Evolutionary conservation across 2,329 filamentous ascomycete species (phyloP), one percentile per base, ranked within the genome.

Genomic region (Ceratocystiopsis sp.): DNA sequence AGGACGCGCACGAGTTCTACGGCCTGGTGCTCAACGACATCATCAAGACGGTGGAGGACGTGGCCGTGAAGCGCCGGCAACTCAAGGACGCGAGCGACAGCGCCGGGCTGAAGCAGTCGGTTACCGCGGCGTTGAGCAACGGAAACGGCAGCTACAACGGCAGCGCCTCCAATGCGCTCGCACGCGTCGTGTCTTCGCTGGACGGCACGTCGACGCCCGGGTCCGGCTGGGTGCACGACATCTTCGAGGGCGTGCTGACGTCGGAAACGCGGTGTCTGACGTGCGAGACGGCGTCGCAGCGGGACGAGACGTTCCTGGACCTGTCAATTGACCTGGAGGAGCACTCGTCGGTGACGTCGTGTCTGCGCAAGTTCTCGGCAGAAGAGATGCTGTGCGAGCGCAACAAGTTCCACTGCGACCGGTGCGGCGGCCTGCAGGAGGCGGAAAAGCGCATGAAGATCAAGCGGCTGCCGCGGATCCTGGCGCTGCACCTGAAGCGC

Each of bases 371-470:
- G 54, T 98, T 98, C 55, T 98, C 91, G 0, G 86, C 91, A 38
- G 91, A 96, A 55, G 91, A 98, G 61, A 95, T 96, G 85, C 71
- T 98, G 45, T 96, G 91, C 57, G 91, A 98, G 63, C 75, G 87
- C 47, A 96, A 98, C 66, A 98, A 98, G 58, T 98, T 98, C 52
- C 89, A 98, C 57, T 98, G 91, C 62, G 91, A 98, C 58, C 87
- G 87, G 53, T 98, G 91, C 53, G 91, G 91, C 42, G 91, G 91
- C 3, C 66, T 98, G 44, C 91, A 98, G 61, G 91, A 98, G 62
- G 91, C 91, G 0, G 91, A 98, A 61, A 98, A 96, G 67, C 76
- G 91, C 50, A 98, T 98, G 91, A 98, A 96, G 67, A 89, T 98
- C 53, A 96, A 98, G 66, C 76, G 84, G 42, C 64, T 96, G 55